Base-by-base conservation (phyloP, 441 rosid genomes). In the Francoa sonchifolia region DNA sequence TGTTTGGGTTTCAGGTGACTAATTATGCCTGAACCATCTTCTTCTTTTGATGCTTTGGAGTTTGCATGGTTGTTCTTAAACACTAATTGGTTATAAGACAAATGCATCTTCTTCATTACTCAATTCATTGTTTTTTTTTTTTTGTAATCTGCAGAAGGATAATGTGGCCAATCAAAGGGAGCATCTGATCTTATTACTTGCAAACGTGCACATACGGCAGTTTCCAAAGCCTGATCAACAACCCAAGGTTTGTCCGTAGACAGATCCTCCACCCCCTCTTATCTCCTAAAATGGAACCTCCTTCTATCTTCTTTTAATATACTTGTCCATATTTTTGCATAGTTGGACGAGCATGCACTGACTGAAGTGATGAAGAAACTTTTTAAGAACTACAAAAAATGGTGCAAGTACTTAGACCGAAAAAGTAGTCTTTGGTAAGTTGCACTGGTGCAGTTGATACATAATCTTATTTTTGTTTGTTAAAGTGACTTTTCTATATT, bases 161-260 rank as follows among this genome's bases (percentile, higher is more conserved):
- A 92, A 71, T 46, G 99, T 92, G 66, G 94, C 94, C 48, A 92
- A 92, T 71, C 99, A 92, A 73, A 83, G 99, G 67, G 99, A 92
- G 56, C 99, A 92, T 58, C 61, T 92, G 59, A 87, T 92, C 55
- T 64, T 92, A 37, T 61, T 92, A 58, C 86, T 92, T 50, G 99
- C 96, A 47, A 92, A 92, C 63, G 99, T 87, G 51, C 95, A 87
- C 63, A 92, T 81, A 54, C 73, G 99, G 11, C 94, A 71, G 48
- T 81, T 86, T 72, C 95, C 99, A 15, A 86, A 92, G 76, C 88
- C 90, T 44, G 96, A 92, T 65, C 95, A 79, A 58, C 99, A 81
- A 44, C 96, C 99, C 33, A 86, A 92, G 99, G 99, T 90, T 55
- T 61, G 77, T 55, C 34, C 40, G 20, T 19, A 48, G 11, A 32